Evolutionary conservation across 2,329 filamentous ascomycete species (phyloP).

Genomic region (Chaetomiaceae sp.): DNA sequence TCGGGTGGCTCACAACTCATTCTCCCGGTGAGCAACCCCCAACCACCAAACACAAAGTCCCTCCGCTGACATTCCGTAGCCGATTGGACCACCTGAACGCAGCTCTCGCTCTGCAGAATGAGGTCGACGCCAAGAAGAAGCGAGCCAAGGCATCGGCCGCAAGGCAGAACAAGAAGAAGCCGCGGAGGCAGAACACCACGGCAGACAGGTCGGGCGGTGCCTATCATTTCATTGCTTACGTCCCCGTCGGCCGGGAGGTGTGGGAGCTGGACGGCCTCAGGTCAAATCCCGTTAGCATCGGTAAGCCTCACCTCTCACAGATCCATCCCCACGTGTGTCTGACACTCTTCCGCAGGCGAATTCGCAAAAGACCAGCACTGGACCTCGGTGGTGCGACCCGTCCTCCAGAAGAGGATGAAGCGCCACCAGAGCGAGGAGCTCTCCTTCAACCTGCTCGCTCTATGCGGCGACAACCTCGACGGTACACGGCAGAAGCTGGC

Average conservation of each 20-base stretch:
- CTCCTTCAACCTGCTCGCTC: constrained; percentile 72
- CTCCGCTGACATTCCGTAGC: constrained; percentile 34
- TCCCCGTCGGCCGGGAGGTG: constrained; percentile 67
- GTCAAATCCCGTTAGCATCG: constrained; percentile 62
- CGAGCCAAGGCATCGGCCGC: constrained; percentile 5
- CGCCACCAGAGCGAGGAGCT: constrained; percentile 61
- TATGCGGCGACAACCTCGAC: constrained; percentile 63
- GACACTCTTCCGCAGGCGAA: constrained; percentile 30
- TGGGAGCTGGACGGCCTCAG: constrained; percentile 91
- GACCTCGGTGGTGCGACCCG: constrained; percentile 59
- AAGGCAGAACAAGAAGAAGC: background rate
- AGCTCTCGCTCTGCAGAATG: constrained; percentile 61
- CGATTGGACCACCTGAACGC: constrained; percentile 72
- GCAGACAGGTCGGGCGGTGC: constrained; percentile 44
- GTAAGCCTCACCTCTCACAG: constrained; percentile 29
- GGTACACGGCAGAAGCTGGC: constrained; percentile 46
- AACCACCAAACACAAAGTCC: background rate
- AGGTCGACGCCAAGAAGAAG: constrained; percentile 41
- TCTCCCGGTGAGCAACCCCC: constrained; percentile 55
- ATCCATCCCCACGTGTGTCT: constrained; percentile 7
- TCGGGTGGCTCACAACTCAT: constrained; percentile 81
- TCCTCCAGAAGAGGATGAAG: constrained; percentile 64
- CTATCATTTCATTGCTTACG: constrained; percentile 87
- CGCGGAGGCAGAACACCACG: background rate
- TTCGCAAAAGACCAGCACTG: constrained; percentile 50